phyloP scores from a whole-genome alignment of 192 early-diverging fungal genomes.

The Coemansia sp. region DNA sequence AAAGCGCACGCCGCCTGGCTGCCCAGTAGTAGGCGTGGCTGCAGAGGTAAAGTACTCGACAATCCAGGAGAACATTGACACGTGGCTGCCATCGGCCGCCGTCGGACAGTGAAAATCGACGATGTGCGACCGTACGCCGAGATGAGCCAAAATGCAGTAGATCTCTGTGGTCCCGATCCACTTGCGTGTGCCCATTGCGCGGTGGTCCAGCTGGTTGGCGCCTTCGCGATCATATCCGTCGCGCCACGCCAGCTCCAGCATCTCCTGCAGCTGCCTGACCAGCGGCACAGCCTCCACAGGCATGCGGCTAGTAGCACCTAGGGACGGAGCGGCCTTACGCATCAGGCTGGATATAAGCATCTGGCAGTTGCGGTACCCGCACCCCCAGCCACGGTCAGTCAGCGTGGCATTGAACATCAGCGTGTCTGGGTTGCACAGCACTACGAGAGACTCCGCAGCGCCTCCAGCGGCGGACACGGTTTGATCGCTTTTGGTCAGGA shows the following conservation, averaged over 20 bases:
- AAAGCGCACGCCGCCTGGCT: conserved; percentile 28
- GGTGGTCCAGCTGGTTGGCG: conserved; percentile 58
- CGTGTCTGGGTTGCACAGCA: conserved; percentile 25
- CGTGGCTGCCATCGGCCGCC: conserved; percentile 59
- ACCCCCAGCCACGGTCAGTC: conserved; percentile 67
- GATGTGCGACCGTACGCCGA: conserved; percentile 60
- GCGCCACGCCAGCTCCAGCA: conserved; percentile 62
- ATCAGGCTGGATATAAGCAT: conserved; percentile 63
- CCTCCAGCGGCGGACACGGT: neutral
- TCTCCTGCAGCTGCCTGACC: conserved; percentile 55
- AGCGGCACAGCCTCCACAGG: conserved; percentile 18
- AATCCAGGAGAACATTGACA: conserved; percentile 59
- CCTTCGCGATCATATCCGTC: conserved; percentile 66
- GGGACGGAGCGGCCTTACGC: neutral
- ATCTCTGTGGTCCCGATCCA: conserved; percentile 80
- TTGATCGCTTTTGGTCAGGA: neutral
- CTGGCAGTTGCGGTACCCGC: conserved; percentile 74
- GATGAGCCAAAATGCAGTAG: conserved; percentile 61
- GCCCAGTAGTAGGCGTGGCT: neutral
- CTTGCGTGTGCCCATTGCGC: conserved; percentile 59
- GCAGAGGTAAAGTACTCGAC: conserved; percentile 62
- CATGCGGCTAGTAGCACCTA: neutral
- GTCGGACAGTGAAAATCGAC: conserved; percentile 69
- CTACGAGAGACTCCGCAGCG: neutral
- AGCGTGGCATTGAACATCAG: conserved; percentile 23